A percentile compares a stretch with the other conserved stretches of the same genome.
phyloP scores from a whole-genome alignment of 2,329 filamentous ascomycete genomes.

The Nemania sp. region DNA sequence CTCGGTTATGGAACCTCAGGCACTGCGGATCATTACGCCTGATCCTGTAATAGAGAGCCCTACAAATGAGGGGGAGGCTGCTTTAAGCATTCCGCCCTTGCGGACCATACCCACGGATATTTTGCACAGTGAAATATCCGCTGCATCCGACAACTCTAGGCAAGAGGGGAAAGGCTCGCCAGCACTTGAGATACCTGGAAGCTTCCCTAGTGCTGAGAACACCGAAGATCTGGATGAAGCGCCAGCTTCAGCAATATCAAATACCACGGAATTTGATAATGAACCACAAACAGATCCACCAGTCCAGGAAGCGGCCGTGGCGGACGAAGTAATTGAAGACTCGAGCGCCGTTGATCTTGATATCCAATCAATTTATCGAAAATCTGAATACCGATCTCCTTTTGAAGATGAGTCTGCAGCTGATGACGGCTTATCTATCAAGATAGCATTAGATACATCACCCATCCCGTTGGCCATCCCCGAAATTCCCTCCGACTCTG shows the following conservation, averaged over 20 bases:
- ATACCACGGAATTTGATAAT: conserved; percentile 72
- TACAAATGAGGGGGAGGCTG: conserved; percentile 24
- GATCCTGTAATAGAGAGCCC: conserved; percentile 21
- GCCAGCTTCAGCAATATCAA: conserved; percentile 63
- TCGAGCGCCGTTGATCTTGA: conserved; percentile 18
- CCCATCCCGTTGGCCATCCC: conserved; percentile 31
- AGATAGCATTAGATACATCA: conserved; percentile 47
- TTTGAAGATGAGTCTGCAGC: conserved; percentile 52
- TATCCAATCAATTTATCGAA: conserved; percentile 36
- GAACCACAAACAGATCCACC: conserved; percentile 67
- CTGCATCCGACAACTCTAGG: not conserved
- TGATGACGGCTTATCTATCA: conserved; percentile 47
- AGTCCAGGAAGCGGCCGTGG: conserved; percentile 40
- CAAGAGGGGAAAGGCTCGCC: conserved; percentile 60
- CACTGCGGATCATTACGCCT: conserved; percentile 14
- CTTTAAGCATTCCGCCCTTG: conserved; percentile 27
- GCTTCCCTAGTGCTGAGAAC: conserved; percentile 55
- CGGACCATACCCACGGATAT: conserved; percentile 31
- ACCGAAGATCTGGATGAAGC: conserved; percentile 50
- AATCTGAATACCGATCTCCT: conserved; percentile 54
- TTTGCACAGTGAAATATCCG: conserved; percentile 21
- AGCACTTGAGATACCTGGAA: conserved; percentile 68
- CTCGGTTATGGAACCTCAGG: conserved; percentile 8
- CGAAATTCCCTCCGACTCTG: conserved; percentile 36
- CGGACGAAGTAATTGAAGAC: conserved; percentile 29